Base-by-base conservation (phyloP, 2,329 filamentous ascomycete species). In the Exophiala spinifera region DNA sequence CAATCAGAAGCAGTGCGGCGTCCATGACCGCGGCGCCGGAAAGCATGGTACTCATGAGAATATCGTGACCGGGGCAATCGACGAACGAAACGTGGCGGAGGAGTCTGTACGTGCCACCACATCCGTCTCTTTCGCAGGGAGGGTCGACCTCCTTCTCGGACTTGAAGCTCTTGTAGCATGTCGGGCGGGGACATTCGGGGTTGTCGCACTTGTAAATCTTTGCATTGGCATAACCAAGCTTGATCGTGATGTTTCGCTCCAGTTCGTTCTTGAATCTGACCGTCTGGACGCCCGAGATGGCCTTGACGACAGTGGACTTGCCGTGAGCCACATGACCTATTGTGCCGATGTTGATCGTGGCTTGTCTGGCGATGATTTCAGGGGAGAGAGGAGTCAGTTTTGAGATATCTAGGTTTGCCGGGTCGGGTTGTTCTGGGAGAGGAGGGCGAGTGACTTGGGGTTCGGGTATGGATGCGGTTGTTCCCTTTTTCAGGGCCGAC, bases 11-110 rank as follows among this genome's bases (percentile, higher is more conserved):
- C 57, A 99, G 83, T 15, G 94, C 94, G 62, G 94, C 94, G 76
- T 99, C 94, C 94, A 99, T 99, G 82, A 99, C 94, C 62, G 94
- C 94, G 66, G 94, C 94, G 69, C 94, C 94, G 70, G 94, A 99
- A 81, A 99, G 86, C 94, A 99, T 99, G 67, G 94, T 99, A 77
- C 92, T 97, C 94, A 99, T 99, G 73, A 99, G 91, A 91, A 99
- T 99, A 78, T 99, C 94, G 89, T 99, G 94, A 75, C 94, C 94
- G 53, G 94, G 94, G 81, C 94, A 97, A 75, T 97, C 94, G 65
- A 97, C 94, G 72, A 97, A 99, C 86, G 90, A 95, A 68, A 96
- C 91, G 72, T 96, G 91, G 77, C 91, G 85, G 67, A 95, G 76
- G 68, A 99, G 77, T 69, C 89, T 80, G 77, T 97, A 99, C 68